Conservation (phyloP, 257 asterid genomes). For the Capsicum chinense region DNA sequence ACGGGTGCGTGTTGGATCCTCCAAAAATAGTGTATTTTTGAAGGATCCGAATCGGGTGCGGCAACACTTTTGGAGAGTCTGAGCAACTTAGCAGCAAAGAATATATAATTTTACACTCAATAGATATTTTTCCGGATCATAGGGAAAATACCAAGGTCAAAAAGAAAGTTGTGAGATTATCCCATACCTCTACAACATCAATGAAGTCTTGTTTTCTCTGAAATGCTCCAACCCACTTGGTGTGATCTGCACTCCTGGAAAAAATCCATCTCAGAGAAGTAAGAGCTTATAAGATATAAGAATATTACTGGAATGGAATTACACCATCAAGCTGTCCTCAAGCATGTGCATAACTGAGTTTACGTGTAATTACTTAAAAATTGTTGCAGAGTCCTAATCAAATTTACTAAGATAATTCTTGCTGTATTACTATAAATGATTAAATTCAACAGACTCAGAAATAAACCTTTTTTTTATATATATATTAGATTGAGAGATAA, state of each 20-base stretch:
- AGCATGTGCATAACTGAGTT: background rate
- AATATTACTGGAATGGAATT: background rate
- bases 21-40: too few relatives aligned
- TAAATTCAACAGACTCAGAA: background rate
- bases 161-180: background rate
- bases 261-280: constrained; percentile 19
- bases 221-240: constrained; percentile 88
- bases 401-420: background rate
- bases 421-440: background rate
- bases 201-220: constrained; percentile 79
- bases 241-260: constrained; percentile 88
- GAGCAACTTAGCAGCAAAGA: background rate
- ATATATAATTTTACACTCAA: background rate
- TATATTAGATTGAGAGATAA: background rate
- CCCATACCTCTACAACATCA: constrained; percentile 89
- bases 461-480: background rate
- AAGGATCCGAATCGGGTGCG: too few relatives aligned
- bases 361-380: background rate
- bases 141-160: background rate
- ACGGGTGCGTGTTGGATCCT: too few relatives aligned
- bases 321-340: background rate
- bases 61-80: too few relatives aligned
- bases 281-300: background rate
- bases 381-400: background rate
- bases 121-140: background rate